Conservation (phyloP, 2,329 filamentous ascomycete species). For the Hypoxylon sp. region DNA sequence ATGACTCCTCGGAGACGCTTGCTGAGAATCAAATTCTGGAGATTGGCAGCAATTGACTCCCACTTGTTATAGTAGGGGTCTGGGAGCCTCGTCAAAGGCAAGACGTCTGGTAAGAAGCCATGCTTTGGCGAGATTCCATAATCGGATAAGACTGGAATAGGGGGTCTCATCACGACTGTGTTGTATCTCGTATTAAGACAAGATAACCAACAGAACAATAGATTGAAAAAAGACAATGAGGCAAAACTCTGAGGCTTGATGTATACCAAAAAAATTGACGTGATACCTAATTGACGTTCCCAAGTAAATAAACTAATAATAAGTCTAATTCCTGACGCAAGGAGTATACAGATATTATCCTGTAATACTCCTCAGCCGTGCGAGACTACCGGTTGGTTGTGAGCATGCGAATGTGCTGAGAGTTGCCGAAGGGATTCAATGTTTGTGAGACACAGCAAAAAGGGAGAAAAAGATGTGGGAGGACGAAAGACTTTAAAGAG, state of each 20-base stretch:
- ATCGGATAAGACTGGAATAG: conserved; percentile 76
- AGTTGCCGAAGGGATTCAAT: not conserved
- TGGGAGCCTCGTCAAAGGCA: conserved; percentile 84
- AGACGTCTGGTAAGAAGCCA: conserved; percentile 88
- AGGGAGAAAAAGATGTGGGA: conserved; percentile 17
- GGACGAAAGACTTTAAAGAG: conserved; percentile 15
- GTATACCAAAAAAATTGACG: conserved; percentile 8
- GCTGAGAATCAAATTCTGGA: conserved; percentile 89
- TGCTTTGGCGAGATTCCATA: conserved; percentile 84
- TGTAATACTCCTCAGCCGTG: conserved; percentile 76
- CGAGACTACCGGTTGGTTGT: conserved; percentile 56
- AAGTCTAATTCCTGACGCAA: conserved; percentile 69
- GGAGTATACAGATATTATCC: conserved; percentile 72
- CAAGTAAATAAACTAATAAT: conserved; percentile 39
- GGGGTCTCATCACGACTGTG: conserved; percentile 66
- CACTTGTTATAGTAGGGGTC: conserved; percentile 95
- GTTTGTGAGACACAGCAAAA: not conserved
- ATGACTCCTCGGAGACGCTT: conserved; percentile 85
- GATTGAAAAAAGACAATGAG: conserved; percentile 17
- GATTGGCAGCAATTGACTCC: conserved; percentile 88
- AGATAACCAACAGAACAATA: conserved; percentile 9
- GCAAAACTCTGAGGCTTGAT: conserved; percentile 1
- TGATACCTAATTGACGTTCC: conserved; percentile 23
- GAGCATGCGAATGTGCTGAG: conserved; percentile 55
- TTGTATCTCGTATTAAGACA: conserved; percentile 17